Conservation (phyloP, 768 basidiomycete genomes). For the Leccinum uliginosum region DNA sequence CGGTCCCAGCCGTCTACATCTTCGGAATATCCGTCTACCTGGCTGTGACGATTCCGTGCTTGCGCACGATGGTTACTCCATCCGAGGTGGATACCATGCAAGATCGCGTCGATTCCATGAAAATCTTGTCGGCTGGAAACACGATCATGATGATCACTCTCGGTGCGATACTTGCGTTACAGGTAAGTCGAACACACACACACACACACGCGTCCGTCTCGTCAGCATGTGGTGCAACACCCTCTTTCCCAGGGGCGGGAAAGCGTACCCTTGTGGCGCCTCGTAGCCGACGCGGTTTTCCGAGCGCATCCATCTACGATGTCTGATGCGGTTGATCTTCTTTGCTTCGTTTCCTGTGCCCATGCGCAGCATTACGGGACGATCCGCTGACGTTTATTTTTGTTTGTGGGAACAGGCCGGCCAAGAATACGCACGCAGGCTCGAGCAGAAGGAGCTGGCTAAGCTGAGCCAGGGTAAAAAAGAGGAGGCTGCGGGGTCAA, state of each 20-base stretch:
- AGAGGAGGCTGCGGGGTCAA: slow-evolving; percentile 15
- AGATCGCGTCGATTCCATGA: slow-evolving; percentile 75
- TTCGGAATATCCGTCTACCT: slow-evolving; percentile 78
- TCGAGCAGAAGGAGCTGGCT: slow-evolving; percentile 44
- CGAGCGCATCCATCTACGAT: neutral
- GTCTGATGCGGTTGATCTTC: slow-evolving; percentile 2
- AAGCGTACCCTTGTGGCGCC: slow-evolving; percentile 4
- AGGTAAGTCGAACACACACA: slow-evolving; percentile 46
- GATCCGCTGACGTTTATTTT: slow-evolving; percentile 8
- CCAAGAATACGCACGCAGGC: slow-evolving; percentile 75
- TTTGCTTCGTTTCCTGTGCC: slow-evolving; percentile 5
- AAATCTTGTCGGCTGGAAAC: slow-evolving; percentile 82
- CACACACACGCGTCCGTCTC: neutral
- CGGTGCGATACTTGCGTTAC: slow-evolving; percentile 60
- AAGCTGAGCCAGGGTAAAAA: slow-evolving; percentile 37
- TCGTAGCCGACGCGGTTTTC: slow-evolving; percentile 11
- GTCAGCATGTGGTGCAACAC: slow-evolving; percentile 3
- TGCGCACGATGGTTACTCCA: slow-evolving; percentile 72
- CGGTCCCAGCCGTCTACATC: slow-evolving; percentile 60
- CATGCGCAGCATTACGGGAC: slow-evolving; percentile 6
- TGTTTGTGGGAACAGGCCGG: slow-evolving; percentile 54
- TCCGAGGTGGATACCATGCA: slow-evolving; percentile 49
- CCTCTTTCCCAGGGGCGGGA: slow-evolving; percentile 8
- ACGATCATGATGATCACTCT: slow-evolving; percentile 73
- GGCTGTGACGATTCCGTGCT: slow-evolving; percentile 71